These are phyloP conservation scores for Rutidosis leptorrhynchoides DNA, from an alignment of 129 eudicot species.

Conservation along the genomic window DNA sequence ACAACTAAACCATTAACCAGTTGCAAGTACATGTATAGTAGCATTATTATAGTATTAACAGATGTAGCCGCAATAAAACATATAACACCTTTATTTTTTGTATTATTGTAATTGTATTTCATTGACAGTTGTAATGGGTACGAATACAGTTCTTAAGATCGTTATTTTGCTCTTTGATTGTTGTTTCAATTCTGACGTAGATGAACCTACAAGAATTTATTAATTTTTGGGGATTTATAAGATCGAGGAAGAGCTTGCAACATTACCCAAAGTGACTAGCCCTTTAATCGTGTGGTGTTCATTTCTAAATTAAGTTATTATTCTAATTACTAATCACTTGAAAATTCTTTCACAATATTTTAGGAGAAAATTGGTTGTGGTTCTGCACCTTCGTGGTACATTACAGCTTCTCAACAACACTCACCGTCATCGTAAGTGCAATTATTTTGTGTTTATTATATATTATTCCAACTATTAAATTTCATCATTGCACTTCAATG, in stretches of 20 bases:
- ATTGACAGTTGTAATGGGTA: constrained; percentile 3
- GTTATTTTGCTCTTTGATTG: constrained; percentile 2
- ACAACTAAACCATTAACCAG: too few relatives aligned
- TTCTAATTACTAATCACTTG: constrained; percentile 4
- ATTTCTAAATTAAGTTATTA: constrained; percentile 9
- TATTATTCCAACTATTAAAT: background rate
- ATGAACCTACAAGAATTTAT: constrained; percentile 49
- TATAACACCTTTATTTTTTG: constrained; percentile 34
- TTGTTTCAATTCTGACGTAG: constrained; percentile 39
- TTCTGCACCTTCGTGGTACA: constrained; percentile 81
- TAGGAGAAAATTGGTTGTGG: constrained; percentile 84
- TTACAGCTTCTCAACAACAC: constrained; percentile 66
- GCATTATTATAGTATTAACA: too few relatives aligned
- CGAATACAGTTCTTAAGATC: background rate
- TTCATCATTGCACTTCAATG: background rate
- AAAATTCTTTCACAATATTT: constrained; percentile 19
- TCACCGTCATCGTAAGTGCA: constrained; percentile 77
- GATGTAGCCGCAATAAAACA: too few relatives aligned
- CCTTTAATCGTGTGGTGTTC: constrained; percentile 2
- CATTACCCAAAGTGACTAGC: constrained; percentile 50
- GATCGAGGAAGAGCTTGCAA: constrained; percentile 56
- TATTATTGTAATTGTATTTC: constrained; percentile 4
- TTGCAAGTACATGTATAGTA: too few relatives aligned
- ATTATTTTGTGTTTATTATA: constrained; percentile 5
- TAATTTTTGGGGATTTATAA: constrained; percentile 39